Evolutionary conservation across 169 alveolate genomes (phyloP).

Genomic region (Plasmodium billcollinsi): DNA sequence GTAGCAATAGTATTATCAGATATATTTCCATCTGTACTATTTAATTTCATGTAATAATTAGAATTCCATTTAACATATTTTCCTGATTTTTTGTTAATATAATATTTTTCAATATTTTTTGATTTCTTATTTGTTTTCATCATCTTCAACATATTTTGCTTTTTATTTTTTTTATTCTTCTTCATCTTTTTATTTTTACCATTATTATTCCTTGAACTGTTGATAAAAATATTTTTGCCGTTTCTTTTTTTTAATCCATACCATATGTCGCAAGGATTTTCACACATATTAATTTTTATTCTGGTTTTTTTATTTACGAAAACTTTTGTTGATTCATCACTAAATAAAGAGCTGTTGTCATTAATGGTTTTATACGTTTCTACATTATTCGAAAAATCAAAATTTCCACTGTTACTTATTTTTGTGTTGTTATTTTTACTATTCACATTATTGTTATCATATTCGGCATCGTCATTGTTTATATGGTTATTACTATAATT

Average conservation of each 20-base stretch:
- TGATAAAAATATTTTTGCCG: conserved; percentile 84
- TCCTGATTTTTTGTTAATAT: conserved; percentile 34
- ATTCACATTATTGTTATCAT: neutral
- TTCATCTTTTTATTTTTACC: conserved; percentile 22
- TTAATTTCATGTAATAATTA: conserved; percentile 33
- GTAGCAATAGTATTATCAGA: conserved; percentile 73
- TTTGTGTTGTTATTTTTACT: conserved; percentile 15
- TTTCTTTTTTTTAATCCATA: conserved; percentile 84
- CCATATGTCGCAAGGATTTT: conserved; percentile 88
- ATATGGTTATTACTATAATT: neutral
- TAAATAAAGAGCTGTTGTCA: conserved; percentile 36
- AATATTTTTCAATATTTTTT: conserved; percentile 48
- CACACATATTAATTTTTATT: conserved; percentile 82
- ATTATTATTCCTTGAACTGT: conserved; percentile 60
- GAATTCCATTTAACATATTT: conserved; percentile 22
- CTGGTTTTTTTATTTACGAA: conserved; percentile 41
- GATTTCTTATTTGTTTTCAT: neutral
- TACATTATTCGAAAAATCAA: conserved; percentile 4
- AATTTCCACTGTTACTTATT: neutral
- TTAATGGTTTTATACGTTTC: conserved; percentile 55
- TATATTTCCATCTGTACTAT: conserved; percentile 20
- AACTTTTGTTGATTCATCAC: conserved; percentile 69
- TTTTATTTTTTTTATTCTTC: neutral
- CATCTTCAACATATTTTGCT: neutral
- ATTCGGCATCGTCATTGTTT: neutral